Base-by-base conservation (phyloP, 1,139 yeast species). In the Pichia inconspicua region DNA sequence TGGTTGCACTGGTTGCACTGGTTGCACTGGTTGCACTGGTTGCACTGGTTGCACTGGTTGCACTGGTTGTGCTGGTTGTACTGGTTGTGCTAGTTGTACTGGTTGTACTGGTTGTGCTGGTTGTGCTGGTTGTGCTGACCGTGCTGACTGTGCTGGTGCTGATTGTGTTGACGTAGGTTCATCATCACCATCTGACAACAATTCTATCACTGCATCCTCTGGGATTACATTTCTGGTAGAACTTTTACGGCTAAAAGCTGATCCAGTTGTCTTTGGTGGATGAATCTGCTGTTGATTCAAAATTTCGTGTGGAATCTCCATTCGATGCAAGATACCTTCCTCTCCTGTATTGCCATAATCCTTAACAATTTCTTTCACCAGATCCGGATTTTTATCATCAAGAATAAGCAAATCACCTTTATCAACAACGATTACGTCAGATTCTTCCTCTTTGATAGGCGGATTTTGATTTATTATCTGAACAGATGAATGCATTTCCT, bases 381-480 rank as follows among this genome's bases (percentile, higher is more conserved):
- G 14, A 14, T 15, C 28, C 15, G 50, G 50, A 25, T 31, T 22
- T 22, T 41, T 34, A 36, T 52, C 51, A 14, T 44, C 40, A 11
- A 53, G 17, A 27, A 44, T 30, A 32, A 53, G 37, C n/a, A 44
- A 7, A 32, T 43, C 46, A 5, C 47, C 44, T 19, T 44, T 48
- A 41, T 47, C 47, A 36, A 36, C 27, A 12, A 27, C 39, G 25
- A 49, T 50, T 14, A 53, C 45, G 19, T 41, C 45, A 34, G 7
- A 9, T 6, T 48, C 50, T 34, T 55, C 57, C 31, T 48, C 35
- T 27, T 51, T 48, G 28, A 54, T 48, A 25, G 17, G 31, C 15
- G 43, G 40, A 22, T 45, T 37, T 8, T 36, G 36, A 15, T 43
- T 40, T 5, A 34, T 12, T 10, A 39, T 36, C 25, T 40, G 32